Evolutionary conservation across 2,329 filamentous ascomycete species (phyloP), one percentile per base, ranked within the genome.

Genomic region (Penicillium digitatum): DNA sequence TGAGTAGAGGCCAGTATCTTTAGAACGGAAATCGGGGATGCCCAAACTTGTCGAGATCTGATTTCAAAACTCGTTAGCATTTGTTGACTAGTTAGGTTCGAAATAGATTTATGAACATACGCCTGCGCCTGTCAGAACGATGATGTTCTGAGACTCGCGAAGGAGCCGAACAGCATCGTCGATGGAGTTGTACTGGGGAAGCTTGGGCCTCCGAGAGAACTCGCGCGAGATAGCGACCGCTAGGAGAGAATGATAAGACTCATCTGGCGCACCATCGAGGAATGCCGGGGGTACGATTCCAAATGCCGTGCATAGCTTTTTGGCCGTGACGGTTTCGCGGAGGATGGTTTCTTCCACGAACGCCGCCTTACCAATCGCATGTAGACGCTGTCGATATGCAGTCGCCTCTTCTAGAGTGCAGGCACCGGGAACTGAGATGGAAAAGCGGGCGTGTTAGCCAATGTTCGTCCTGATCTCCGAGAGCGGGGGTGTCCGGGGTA

Each of bases 1-100:
- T 43, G 90, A 87, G 75, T 97, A 97, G 53, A 97, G 87, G 47
- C 93, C 93, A 1, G 87, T 95, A 67, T 90, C 88, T 72, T 94
- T 94, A 49, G 92, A 96, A 62, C 94, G 87, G 69, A 99, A 99
- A 72, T 99, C 94, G 5, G 94, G 94, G 56, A 99, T 97, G 58
- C 94, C 94, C 20, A 99, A 84, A 48, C 90, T 96, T 0, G 94
- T 99, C 26, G 92, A 96, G 63, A 99, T 97, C 75, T 79, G 58
- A 22, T n/a, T n/a, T n/a, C 43, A 14, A 63, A 16, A 37, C 5
- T 5, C 9, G 27, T 55, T 43, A 55, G 47, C 29, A 51, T 10
- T 32, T 11, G 55, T 45, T 47, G 29, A 38, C 16, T 8, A 22
- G 12, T 27, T 24, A n/a, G 10, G 14, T 22, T 20, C 8, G 29